Evolutionary conservation across 1,139 yeast genomes (phyloP).

Genomic region (Hansenula sp.): DNA sequence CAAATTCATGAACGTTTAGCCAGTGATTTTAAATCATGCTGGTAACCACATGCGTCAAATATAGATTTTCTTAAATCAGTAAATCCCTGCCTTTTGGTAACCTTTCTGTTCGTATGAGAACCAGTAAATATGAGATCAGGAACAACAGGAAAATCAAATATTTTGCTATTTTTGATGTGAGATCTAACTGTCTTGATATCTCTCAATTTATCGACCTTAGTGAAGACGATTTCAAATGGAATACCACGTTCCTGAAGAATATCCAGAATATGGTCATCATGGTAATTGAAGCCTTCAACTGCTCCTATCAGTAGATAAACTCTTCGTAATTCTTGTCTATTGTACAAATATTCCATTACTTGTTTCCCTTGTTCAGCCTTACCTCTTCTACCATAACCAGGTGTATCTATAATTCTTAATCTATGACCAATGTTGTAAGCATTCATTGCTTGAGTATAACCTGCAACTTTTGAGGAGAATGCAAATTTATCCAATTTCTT

Average conservation of each 20-base stretch:
- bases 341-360: conserved; percentile 54
- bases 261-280: conserved; percentile 51
- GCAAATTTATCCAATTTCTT: conserved; percentile 39
- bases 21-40: conserved; percentile 20
- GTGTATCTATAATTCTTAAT: conserved; percentile 70
- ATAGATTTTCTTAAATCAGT: conserved; percentile 32
- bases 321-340: conserved; percentile 48
- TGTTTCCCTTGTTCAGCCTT: conserved; percentile 62
- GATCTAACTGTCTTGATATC: conserved; percentile 17
- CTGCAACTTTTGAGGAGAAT: conserved; percentile 56
- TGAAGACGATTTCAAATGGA: conserved; percentile 69
- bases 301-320: conserved; percentile 63
- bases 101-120: conserved; percentile 25
- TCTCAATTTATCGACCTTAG: conserved; percentile 63
- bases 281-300: conserved; percentile 46
- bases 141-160: conserved; percentile 23
- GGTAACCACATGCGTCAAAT: conserved; percentile 33
- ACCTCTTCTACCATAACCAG: conserved; percentile 78
- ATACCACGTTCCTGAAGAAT: conserved; percentile 50
- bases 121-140: conserved; percentile 38
- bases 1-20: conserved; percentile 7
- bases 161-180: conserved; percentile 24
- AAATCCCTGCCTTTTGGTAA: conserved; percentile 33
- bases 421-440: conserved; percentile 63
- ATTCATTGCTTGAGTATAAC: conserved; percentile 73